phyloP scores from a whole-genome alignment of 1,284 basidiomycete species.

The Sparassis latifolia region DNA sequence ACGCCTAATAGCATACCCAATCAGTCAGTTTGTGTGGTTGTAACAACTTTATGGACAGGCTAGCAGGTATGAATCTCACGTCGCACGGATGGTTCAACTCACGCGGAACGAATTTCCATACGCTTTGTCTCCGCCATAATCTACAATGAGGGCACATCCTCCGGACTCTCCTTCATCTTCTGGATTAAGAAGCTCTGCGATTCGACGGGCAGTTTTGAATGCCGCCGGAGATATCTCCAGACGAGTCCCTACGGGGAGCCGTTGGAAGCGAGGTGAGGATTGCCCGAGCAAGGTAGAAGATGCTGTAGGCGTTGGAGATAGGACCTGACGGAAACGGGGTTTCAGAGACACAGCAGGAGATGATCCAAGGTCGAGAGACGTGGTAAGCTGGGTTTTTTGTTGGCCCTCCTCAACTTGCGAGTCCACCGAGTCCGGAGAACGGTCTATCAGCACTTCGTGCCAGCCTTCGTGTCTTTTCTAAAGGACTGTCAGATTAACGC shows the following conservation, averaged over 20 bases:
- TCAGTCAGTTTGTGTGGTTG: background rate
- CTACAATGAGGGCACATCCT: slow-evolving; percentile 82
- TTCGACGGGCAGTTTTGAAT: slow-evolving; percentile 58
- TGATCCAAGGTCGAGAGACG: slow-evolving; percentile 11
- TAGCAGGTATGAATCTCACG: too few relatives aligned
- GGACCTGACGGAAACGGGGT: slow-evolving; percentile 55
- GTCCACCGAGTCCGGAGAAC: slow-evolving; percentile 23
- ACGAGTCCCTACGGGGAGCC: slow-evolving; percentile 59
- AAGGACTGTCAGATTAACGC: background rate
- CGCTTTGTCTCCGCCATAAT: slow-evolving; percentile 79
- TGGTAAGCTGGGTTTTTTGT: slow-evolving; percentile 3
- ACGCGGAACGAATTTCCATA: slow-evolving; percentile 81
- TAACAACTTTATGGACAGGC: background rate
- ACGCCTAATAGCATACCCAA: slow-evolving; percentile 53
- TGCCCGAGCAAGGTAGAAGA: slow-evolving; percentile 60
- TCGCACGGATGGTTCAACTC: slow-evolving; percentile 15
- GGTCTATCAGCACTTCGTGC: slow-evolving; percentile 81
- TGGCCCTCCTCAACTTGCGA: slow-evolving; percentile 20
- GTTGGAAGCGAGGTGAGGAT: slow-evolving; percentile 66
- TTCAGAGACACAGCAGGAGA: slow-evolving; percentile 2
- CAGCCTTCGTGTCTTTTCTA: slow-evolving; percentile 79
- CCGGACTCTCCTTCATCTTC: slow-evolving; percentile 27
- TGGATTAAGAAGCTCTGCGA: slow-evolving; percentile 56
- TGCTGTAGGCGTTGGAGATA: slow-evolving; percentile 60
- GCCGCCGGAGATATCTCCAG: slow-evolving; percentile 76